Conservation (phyloP, 2,329 filamentous ascomycete species). For the Apiospora sp. region DNA sequence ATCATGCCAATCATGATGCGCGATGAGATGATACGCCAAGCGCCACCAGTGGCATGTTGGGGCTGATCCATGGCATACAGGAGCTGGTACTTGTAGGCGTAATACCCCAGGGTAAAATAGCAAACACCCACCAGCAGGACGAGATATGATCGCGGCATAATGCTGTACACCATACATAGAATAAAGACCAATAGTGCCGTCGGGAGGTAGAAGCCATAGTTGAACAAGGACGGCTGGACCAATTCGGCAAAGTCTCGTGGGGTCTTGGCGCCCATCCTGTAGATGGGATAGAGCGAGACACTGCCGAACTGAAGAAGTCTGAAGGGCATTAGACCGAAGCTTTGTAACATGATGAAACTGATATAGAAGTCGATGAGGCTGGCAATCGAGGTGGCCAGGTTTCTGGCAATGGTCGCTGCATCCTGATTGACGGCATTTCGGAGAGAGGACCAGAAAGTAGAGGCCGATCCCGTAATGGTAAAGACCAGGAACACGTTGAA, state of each 20-base stretch:
- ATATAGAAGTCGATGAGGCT: conserved; percentile 84
- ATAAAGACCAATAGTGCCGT: conserved; percentile 94
- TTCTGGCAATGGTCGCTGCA: conserved; percentile 77
- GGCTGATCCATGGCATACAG: conserved; percentile 98
- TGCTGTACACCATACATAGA: conserved; percentile 93
- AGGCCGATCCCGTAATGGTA: conserved; percentile 83
- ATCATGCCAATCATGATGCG: conserved; percentile 85
- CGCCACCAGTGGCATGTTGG: conserved; percentile 89
- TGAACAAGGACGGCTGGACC: conserved; percentile 83
- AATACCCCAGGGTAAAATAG: conserved; percentile 85
- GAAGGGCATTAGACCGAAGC: conserved; percentile 91
- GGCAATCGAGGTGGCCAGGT: conserved; percentile 79
- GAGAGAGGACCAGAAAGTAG: conserved; percentile 76
- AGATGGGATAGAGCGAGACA: conserved; percentile 83
- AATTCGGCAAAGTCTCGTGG: conserved; percentile 89
- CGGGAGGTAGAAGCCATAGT: conserved; percentile 94
- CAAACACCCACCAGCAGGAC: conserved; percentile 83
- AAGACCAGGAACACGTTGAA: conserved; percentile 99
- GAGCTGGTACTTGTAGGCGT: conserved; percentile 96
- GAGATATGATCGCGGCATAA: conserved; percentile 79
- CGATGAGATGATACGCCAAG: conserved; percentile 97
- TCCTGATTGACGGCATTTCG: conserved; percentile 75
- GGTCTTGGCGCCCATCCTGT: conserved; percentile 80
- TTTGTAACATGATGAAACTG: conserved; percentile 93
- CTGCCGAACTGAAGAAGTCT: conserved; percentile 89